phyloP scores from a whole-genome alignment of 768 basidiomycete species.

The Hemileccinum rubropunctum region DNA sequence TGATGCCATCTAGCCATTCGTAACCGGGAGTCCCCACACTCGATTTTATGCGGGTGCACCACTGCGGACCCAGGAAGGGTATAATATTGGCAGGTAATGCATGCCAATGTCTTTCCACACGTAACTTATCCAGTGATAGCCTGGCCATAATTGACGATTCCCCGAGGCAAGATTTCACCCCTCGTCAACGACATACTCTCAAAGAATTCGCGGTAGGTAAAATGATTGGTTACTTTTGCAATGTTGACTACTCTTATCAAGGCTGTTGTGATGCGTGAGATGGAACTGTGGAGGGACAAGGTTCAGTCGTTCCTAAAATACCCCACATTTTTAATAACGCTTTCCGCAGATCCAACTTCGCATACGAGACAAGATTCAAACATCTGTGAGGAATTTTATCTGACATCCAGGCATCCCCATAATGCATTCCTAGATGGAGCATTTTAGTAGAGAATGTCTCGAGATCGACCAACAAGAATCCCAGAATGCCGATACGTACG shows the following conservation, averaged over 20 bases:
- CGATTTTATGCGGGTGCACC: slow-evolving; percentile 94
- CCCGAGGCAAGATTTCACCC: slow-evolving; percentile 81
- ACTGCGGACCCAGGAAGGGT: slow-evolving; percentile 83
- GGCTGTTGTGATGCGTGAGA: slow-evolving; percentile 90
- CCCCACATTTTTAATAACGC: background rate
- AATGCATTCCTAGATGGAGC: slow-evolving; percentile 68
- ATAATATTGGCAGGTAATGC: slow-evolving; percentile 79
- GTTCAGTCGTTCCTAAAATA: slow-evolving; percentile 32
- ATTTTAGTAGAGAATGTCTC: slow-evolving; percentile 91
- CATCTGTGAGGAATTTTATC: slow-evolving; percentile 52
- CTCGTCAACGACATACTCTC: slow-evolving; percentile 84
- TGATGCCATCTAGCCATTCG: slow-evolving; percentile 55
- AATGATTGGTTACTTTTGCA: background rate
- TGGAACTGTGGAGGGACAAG: slow-evolving; percentile 96
- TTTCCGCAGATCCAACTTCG: slow-evolving; percentile 73
- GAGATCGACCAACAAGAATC: slow-evolving; percentile 68
- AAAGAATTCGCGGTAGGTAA: slow-evolving; percentile 80
- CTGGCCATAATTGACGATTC: slow-evolving; percentile 83
- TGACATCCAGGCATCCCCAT: background rate
- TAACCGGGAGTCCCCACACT: slow-evolving; percentile 60
- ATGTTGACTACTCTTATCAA: slow-evolving; percentile 14
- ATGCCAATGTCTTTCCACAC: background rate
- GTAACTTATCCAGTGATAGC: slow-evolving; percentile 34
- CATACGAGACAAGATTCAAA: slow-evolving; percentile 89
- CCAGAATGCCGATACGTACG: slow-evolving; percentile 20